phyloP scores from a whole-genome alignment of 2,329 filamentous ascomycete species.

The Incumbomyces delicatus region DNA sequence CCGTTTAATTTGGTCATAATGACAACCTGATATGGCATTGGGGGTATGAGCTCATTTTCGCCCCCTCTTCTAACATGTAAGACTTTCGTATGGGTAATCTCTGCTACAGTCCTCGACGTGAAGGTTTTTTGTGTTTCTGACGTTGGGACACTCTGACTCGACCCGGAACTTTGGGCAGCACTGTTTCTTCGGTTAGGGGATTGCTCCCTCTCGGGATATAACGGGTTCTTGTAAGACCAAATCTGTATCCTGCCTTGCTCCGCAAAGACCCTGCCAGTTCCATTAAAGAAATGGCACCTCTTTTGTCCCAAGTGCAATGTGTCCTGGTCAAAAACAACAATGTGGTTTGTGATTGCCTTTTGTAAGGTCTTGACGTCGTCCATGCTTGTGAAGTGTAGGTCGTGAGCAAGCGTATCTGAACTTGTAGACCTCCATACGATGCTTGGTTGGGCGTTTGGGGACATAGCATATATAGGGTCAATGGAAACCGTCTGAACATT shows the following conservation, averaged over 20 bases:
- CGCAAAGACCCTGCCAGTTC: neutral
- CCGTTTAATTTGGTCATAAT: neutral
- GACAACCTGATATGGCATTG: slow-evolving; percentile 2
- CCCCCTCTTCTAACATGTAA: neutral
- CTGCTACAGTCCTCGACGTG: neutral
- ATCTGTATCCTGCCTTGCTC: slow-evolving; percentile 4
- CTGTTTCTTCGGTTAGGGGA: neutral
- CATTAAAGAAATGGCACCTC: neutral
- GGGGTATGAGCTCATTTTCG: neutral
- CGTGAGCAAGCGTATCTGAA: slow-evolving; percentile 2
- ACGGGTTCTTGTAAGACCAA: slow-evolving; percentile 1
- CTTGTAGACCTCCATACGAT: slow-evolving; percentile 1
- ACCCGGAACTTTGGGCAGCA: neutral
- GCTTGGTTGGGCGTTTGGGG: neutral
- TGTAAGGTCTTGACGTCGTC: slow-evolving; percentile 1
- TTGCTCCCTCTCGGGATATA: neutral
- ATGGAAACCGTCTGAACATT: slow-evolving; percentile 2
- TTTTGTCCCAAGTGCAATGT: neutral
- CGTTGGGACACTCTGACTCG: neutral
- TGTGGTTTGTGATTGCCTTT: neutral
- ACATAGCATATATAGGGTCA: slow-evolving; percentile 4
- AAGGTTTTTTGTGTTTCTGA: neutral
- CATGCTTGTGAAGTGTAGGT: neutral
- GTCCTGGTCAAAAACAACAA: neutral
- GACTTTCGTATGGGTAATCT: neutral